These are phyloP conservation scores for Claviceps sp. DNA, from an alignment of 2,329 filamentous ascomycete species.

Conservation along the genomic window DNA sequence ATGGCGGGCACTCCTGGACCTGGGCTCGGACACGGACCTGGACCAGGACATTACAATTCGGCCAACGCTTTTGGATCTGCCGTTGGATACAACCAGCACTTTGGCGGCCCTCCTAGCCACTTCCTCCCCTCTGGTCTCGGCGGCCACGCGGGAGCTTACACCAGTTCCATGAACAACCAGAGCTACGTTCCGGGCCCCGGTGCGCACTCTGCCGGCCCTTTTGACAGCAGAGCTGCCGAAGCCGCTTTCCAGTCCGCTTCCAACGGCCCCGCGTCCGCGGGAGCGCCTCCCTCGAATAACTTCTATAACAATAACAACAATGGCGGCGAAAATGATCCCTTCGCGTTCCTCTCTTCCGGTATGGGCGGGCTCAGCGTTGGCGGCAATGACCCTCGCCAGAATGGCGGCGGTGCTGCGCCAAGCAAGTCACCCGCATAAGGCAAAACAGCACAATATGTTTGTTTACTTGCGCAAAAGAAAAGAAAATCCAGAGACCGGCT, in stretches of 20 bases:
- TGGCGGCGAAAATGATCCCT: conserved; percentile 57
- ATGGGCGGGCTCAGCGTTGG: conserved; percentile 62
- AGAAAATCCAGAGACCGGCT: conserved; percentile 4
- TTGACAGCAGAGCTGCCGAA: conserved; percentile 87
- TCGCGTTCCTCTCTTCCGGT: conserved; percentile 64
- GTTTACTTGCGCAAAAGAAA: background rate
- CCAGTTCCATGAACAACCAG: conserved; percentile 67
- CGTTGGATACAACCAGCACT: conserved; percentile 62
- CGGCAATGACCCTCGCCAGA: conserved; percentile 49
- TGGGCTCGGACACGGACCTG: conserved; percentile 38
- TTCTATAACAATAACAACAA: conserved; percentile 45
- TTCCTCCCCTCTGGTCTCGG: conserved; percentile 83
- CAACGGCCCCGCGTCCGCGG: conserved; percentile 66
- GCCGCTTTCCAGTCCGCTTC: conserved; percentile 84
- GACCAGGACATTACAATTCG: conserved; percentile 61
- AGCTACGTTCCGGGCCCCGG: conserved; percentile 59
- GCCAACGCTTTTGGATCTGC: conserved; percentile 54
- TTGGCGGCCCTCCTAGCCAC: conserved; percentile 74
- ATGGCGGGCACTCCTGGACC: conserved; percentile 75
- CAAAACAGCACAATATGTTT: background rate
- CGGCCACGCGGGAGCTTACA: conserved; percentile 56
- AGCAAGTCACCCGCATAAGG: conserved; percentile 47
- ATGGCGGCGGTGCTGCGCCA: conserved; percentile 41
- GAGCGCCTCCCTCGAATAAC: conserved; percentile 52
- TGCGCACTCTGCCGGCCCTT: conserved; percentile 72